Percentiles rank a stretch among this genome's conserved stretches.
phyloP scores from a whole-genome alignment of 2,329 filamentous ascomycete genomes.

The Coniochaeta prunicola region DNA sequence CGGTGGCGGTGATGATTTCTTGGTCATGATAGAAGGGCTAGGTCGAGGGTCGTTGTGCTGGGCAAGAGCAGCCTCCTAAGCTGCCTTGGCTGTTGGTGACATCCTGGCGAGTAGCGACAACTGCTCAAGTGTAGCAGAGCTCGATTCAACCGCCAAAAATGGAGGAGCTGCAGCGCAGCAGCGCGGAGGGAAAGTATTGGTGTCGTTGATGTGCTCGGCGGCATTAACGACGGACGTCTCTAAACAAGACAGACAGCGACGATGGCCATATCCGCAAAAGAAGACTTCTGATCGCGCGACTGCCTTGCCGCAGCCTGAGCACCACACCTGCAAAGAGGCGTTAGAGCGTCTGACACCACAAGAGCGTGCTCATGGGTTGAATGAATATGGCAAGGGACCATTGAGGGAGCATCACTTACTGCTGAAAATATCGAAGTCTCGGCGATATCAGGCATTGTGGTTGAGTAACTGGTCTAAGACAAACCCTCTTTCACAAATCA shows the following conservation, averaged over 20 bases:
- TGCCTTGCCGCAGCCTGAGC: neutral
- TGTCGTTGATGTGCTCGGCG: neutral
- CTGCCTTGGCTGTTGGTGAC: neutral
- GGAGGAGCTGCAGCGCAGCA: neutral
- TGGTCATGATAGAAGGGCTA: neutral
- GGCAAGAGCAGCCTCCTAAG: neutral
- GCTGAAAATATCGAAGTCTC: too few relatives aligned
- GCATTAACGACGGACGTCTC: neutral
- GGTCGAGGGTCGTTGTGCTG: neutral
- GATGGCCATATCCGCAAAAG: neutral
- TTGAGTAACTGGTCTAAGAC: too few relatives aligned
- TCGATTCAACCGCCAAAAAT: neutral
- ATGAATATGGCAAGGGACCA: neutral
- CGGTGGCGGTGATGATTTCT: neutral
- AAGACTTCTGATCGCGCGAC: neutral
- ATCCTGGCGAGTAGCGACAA: neutral
- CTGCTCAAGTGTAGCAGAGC: neutral
- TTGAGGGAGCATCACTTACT: too few relatives aligned
- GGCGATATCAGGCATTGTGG: too few relatives aligned
- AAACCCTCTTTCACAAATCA: too few relatives aligned
- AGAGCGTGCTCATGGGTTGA: neutral
- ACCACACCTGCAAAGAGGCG: neutral
- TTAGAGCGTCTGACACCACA: neutral
- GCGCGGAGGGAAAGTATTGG: neutral
- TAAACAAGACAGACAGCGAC: neutral